Evolutionary conservation across 1,284 basidiomycete genomes (phyloP).

Genomic region (Leccinum variabile): DNA sequence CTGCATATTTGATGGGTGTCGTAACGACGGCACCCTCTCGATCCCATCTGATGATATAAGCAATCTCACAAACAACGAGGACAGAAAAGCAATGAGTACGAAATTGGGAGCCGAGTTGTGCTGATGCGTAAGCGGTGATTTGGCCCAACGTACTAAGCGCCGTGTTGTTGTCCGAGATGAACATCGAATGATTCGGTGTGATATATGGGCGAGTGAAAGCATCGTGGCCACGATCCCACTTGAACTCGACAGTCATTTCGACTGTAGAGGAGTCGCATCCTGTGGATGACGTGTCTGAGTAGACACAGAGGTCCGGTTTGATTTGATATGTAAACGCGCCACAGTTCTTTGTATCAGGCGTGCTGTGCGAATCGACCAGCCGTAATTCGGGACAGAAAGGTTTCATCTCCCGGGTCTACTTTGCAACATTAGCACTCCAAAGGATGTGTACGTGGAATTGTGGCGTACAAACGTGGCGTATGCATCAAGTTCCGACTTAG

Average conservation of each 20-base stretch:
- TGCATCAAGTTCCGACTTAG: neutral
- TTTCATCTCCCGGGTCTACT: neutral
- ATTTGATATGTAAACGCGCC: neutral
- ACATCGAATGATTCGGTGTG: too few relatives aligned
- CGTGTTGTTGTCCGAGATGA: too few relatives aligned
- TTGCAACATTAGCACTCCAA: neutral
- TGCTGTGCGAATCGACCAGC: neutral
- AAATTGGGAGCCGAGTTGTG: too few relatives aligned
- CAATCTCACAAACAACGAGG: too few relatives aligned
- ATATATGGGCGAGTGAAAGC: neutral
- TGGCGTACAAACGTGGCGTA: neutral
- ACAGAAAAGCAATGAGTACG: too few relatives aligned
- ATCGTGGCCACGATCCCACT: neutral
- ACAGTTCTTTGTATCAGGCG: neutral
- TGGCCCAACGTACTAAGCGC: too few relatives aligned
- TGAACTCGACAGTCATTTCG: neutral
- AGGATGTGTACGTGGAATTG: neutral
- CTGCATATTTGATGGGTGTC: too few relatives aligned
- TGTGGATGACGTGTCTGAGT: neutral
- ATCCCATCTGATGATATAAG: too few relatives aligned
- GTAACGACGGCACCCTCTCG: too few relatives aligned
- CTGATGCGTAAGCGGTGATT: too few relatives aligned
- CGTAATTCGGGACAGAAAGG: neutral
- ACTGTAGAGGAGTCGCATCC: neutral
- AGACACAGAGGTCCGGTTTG: neutral